Evolutionary conservation across 331 rosid species (phyloP).

Genomic region (Malus hybrid): DNA sequence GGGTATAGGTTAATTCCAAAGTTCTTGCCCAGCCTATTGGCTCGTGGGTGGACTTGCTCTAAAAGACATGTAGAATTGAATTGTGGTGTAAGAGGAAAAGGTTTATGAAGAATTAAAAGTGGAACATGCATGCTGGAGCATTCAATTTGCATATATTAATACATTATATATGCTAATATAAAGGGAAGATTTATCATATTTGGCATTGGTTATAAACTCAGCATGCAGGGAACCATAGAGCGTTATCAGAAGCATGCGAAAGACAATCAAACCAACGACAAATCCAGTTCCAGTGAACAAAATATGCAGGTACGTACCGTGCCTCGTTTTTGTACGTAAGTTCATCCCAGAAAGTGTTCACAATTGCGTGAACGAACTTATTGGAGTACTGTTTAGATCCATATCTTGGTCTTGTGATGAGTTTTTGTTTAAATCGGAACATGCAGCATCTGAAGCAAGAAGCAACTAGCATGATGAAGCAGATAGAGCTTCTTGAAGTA

Average conservation of each 20-base stretch:
- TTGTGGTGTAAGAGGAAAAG: no score
- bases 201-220: constrained; percentile 18
- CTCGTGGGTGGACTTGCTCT: no score
- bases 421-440: neutral
- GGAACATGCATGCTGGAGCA: no score
- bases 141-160: no score
- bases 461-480: constrained; percentile 56
- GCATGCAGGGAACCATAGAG: constrained; percentile 52
- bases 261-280: constrained; percentile 19
- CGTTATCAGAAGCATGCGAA: constrained; percentile 55
- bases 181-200: no score
- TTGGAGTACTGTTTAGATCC: neutral
- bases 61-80: no score
- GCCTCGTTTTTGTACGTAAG: neutral
- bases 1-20: no score
- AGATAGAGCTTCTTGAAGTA: constrained; percentile 65
- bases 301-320: constrained; percentile 40
- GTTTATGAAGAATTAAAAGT: no score
- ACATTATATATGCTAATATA: no score
- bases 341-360: neutral
- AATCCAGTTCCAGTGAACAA: constrained; percentile 28
- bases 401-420: neutral
- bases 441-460: constrained; percentile 65
- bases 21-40: no score
- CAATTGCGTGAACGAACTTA: neutral